Evolutionary conservation across 2,329 filamentous ascomycete species (phyloP), one percentile per base, ranked within the genome.

Genomic region (Penicillium crustosum): DNA sequence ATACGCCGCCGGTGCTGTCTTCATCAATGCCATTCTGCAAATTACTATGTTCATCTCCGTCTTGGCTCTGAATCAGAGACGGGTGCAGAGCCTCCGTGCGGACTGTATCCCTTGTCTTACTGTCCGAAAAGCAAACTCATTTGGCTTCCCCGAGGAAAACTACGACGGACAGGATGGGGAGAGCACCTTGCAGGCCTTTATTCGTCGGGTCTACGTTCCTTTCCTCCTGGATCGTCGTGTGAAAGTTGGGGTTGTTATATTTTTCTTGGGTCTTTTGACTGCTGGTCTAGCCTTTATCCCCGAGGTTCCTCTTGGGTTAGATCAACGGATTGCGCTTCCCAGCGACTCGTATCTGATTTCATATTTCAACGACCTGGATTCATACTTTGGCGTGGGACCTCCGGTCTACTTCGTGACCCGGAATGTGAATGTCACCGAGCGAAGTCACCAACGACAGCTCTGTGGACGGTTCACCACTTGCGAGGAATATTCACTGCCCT

Each of bases 1-100:
- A 3, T 99, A 99, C 72, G 94, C 94, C 13, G 93, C 94, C 2
- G 94, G 94, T 50, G 94, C 94, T 12, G 94, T 99, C 12, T 88
- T 97, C 67, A 93, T 99, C 81, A 99, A 99, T 71, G 95, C 95
- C 0, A 74, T 97, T n/a, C 80, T 99, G 6, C 94, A 99, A 74
- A 89, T 97, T 65, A 99, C 95, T 0, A 93, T 97, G 86, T 99
- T 99, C 70, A 85, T 97, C 39, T 93, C 95, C 1, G 89, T 97
- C 3, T 82, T 99, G 8, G 87, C 93, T 2, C 82, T 96, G 58
- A 99, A 99, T 70, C 94, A 99, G 76, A 85, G 87, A 71, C 86
- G 95, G 9, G 93, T 96, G 0, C 93, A 99, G 71, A 89, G 90
- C 66, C 86, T 90, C 54, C 87, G 93, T 27, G 91, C 92, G 48